Conservation (phyloP, 2,329 filamentous ascomycete genomes). For the Nakataea oryzae region DNA sequence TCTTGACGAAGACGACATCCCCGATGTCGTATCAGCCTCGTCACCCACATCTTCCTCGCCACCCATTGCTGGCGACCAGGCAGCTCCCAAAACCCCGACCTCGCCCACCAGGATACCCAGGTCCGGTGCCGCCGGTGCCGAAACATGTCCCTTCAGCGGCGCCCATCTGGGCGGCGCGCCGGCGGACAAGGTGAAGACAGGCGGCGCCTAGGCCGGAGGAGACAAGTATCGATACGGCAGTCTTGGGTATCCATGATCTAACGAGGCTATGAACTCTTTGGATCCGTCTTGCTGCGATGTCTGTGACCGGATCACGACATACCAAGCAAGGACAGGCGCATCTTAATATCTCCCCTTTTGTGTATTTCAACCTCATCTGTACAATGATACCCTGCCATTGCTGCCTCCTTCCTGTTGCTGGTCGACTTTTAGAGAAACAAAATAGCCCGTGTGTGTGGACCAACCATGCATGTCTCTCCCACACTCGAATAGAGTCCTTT, state of each 20-base stretch:
- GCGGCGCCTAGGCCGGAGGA: neutral
- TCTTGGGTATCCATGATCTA: neutral
- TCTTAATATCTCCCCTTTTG: neutral
- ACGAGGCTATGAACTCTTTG: neutral
- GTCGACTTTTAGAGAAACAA: too few relatives aligned
- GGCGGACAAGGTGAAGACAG: neutral
- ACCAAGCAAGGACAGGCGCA: too few relatives aligned
- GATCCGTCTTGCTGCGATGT: neutral
- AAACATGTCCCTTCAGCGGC: neutral
- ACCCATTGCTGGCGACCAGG: neutral
- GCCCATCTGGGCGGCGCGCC: neutral
- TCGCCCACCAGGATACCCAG: conserved; percentile 1
- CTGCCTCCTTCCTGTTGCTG: too few relatives aligned
- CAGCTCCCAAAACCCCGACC: neutral
- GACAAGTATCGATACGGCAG: neutral
- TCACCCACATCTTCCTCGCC: neutral
- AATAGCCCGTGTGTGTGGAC: too few relatives aligned
- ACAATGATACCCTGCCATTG: neutral
- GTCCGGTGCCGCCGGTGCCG: neutral
- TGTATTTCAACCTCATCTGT: neutral
- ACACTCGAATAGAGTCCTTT: too few relatives aligned
- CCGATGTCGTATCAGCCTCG: conserved; percentile 7
- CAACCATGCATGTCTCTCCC: neutral
- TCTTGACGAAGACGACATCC: conserved; percentile 27
- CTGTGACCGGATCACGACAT: neutral